These are phyloP conservation scores for Xanthoconium separans DNA, from an alignment of 1,284 basidiomycete species.

Conservation along the genomic window DNA sequence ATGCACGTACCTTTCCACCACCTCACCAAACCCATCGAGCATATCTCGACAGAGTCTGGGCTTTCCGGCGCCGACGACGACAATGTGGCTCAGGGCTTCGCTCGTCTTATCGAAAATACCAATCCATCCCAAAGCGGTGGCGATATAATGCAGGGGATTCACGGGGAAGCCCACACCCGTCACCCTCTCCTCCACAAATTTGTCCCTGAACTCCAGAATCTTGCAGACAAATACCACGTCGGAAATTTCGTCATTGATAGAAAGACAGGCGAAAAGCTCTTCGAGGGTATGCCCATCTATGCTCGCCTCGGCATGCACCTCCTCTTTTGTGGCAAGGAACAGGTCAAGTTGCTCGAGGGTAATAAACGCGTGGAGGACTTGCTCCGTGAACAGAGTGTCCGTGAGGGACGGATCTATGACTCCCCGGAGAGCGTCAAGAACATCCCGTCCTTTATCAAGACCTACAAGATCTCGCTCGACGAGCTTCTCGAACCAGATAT, in stretches of 20 bases:
- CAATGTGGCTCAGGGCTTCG: conserved; percentile 38
- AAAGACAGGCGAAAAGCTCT: conserved; percentile 58
- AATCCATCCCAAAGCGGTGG: conserved; percentile 21
- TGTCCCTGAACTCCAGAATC: conserved; percentile 54
- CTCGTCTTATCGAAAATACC: conserved; percentile 44
- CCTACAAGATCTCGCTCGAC: conserved; percentile 61
- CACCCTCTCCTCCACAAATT: conserved; percentile 42
- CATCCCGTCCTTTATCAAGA: conserved; percentile 72
- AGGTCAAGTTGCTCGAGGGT: conserved; percentile 54
- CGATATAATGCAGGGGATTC: conserved; percentile 44
- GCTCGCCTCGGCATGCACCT: conserved; percentile 72
- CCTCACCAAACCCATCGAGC: conserved; percentile 26
- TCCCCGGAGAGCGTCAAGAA: conserved; percentile 53
- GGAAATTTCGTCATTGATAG: conserved; percentile 71
- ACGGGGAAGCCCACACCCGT: conserved; percentile 37
- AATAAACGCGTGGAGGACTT: conserved; percentile 52
- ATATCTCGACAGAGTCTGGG: conserved; percentile 14
- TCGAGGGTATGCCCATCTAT: conserved; percentile 83
- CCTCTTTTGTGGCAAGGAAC: conserved; percentile 64
- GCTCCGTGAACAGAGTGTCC: conserved; percentile 66
- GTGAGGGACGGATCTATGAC: conserved; percentile 60
- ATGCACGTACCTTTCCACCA: conserved; percentile 19
- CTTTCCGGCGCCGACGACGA: conserved; percentile 28
- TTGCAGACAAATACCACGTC: conserved; percentile 52
- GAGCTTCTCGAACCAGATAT: conserved; percentile 70